Conservation (phyloP, 2,329 filamentous ascomycete species). For the Emergomyces africanus region DNA sequence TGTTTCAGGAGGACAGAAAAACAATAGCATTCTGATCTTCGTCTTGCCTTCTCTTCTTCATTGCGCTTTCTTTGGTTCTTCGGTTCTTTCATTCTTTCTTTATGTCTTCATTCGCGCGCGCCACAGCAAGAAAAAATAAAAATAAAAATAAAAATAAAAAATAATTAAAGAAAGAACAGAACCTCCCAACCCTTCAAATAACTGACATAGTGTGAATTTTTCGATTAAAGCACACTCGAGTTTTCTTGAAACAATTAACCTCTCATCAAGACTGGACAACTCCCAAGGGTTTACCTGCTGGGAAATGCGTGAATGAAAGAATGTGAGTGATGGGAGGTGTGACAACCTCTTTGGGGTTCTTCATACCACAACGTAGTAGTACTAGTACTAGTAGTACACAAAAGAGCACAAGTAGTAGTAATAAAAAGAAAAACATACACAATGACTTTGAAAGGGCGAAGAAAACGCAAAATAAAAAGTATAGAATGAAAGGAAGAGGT, state of each 20-base stretch:
- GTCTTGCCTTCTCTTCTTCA: background rate
- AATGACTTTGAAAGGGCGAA: background rate
- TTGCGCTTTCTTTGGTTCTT: background rate
- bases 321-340: background rate
- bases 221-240: background rate
- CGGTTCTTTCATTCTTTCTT: background rate
- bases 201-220: background rate
- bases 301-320: background rate
- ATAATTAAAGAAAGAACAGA: background rate
- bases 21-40: background rate
- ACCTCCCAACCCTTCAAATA: background rate
- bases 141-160: background rate
- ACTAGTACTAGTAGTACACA: too few relatives aligned
- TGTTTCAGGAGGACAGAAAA: background rate
- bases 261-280: background rate
- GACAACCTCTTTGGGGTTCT: background rate
- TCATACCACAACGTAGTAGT: background rate
- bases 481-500: background rate
- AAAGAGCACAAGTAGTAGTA: background rate
- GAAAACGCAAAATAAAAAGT: background rate
- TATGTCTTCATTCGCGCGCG: background rate
- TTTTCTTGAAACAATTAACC: background rate
- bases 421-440: background rate
- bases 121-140: background rate
- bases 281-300: background rate